Conservation (phyloP, 371 early-diverging fungal species). For the Haplosporangium sp. region DNA sequence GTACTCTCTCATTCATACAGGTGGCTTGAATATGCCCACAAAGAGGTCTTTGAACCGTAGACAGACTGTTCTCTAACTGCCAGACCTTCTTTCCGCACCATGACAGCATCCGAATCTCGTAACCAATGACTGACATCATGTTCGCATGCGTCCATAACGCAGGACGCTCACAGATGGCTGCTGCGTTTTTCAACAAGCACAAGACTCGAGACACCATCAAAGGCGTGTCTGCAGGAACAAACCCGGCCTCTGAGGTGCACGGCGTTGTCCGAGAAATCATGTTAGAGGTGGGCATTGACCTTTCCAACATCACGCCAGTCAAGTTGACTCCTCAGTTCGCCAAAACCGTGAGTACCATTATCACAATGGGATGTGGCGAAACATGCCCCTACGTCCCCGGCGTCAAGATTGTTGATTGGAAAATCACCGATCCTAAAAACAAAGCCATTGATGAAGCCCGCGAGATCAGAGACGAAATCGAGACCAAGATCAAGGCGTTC, state of each 20-base stretch:
- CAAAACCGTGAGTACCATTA: conserved; percentile 25
- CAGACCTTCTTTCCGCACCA: too few relatives aligned
- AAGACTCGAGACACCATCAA: conserved; percentile 8
- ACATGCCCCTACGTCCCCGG: conserved; percentile 55
- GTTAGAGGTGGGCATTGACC: conserved; percentile 34
- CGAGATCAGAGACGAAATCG: conserved; percentile 46
- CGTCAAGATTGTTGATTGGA: conserved; percentile 51
- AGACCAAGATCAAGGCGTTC: conserved; percentile 28
- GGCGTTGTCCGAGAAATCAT: conserved; percentile 26
- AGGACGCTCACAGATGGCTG: conserved; percentile 49
- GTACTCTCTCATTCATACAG: too few relatives aligned
- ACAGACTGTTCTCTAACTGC: too few relatives aligned
- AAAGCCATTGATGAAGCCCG: conserved; percentile 38
- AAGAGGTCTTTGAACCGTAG: too few relatives aligned
- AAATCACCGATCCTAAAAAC: conserved; percentile 44
- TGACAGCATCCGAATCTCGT: neutral
- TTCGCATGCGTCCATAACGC: conserved; percentile 52
- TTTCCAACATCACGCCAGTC: conserved; percentile 32
- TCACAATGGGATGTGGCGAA: conserved; percentile 59
- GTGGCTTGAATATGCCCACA: too few relatives aligned
- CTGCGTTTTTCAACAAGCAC: conserved; percentile 46
- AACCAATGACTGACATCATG: conserved; percentile 32
- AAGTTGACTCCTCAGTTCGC: conserved; percentile 46
- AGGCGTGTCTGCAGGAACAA: conserved; percentile 51
- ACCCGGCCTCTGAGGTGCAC: conserved; percentile 46